Conservation (phyloP, 164 flowering plant genomes). For the Malania oleifera region DNA sequence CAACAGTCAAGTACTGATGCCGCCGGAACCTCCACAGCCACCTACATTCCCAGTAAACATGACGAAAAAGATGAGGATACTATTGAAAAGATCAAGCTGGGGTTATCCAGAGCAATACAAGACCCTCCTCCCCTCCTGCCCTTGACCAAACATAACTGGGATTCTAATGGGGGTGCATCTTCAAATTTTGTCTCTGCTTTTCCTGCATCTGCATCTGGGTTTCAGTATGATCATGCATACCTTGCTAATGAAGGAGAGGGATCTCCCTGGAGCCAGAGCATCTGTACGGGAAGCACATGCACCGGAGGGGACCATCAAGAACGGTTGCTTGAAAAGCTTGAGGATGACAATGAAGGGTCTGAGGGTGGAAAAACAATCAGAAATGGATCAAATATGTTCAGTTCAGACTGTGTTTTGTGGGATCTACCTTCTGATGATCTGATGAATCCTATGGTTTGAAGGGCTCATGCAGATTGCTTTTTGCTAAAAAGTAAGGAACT, state of each 20-base stretch:
- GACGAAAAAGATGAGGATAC: slow-evolving; percentile 47
- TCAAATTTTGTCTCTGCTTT: slow-evolving; percentile 32
- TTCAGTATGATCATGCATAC: slow-evolving; percentile 45
- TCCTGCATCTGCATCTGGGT: slow-evolving; percentile 34
- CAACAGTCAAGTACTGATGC: slow-evolving; percentile 35
- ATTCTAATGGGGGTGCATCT: slow-evolving; percentile 29
- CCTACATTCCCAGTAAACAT: slow-evolving; percentile 20
- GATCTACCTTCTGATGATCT: slow-evolving; percentile 79
- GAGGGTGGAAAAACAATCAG: slow-evolving; percentile 39
- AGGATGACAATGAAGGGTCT: slow-evolving; percentile 50
- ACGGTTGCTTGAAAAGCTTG: slow-evolving; percentile 35
- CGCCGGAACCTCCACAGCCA: slow-evolving; percentile 21
- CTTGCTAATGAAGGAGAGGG: slow-evolving; percentile 51
- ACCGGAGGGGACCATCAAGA: slow-evolving; percentile 55
- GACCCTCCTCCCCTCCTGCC: slow-evolving; percentile 38
- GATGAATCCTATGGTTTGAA: slow-evolving; percentile 55
- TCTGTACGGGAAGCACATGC: slow-evolving; percentile 75
- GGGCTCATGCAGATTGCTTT: background rate
- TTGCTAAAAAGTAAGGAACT: background rate
- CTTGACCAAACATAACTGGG: slow-evolving; percentile 52
- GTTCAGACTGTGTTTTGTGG: slow-evolving; percentile 72
- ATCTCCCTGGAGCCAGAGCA: slow-evolving; percentile 81
- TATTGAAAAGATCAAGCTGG: slow-evolving; percentile 63
- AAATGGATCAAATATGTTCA: slow-evolving; percentile 42
- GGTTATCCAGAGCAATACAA: slow-evolving; percentile 73